Percentiles rank a stretch among this genome's conserved stretches.
Conservation (phyloP, 495 filamentous ascomycete species). For the Aspergillus baeticus region DNA sequence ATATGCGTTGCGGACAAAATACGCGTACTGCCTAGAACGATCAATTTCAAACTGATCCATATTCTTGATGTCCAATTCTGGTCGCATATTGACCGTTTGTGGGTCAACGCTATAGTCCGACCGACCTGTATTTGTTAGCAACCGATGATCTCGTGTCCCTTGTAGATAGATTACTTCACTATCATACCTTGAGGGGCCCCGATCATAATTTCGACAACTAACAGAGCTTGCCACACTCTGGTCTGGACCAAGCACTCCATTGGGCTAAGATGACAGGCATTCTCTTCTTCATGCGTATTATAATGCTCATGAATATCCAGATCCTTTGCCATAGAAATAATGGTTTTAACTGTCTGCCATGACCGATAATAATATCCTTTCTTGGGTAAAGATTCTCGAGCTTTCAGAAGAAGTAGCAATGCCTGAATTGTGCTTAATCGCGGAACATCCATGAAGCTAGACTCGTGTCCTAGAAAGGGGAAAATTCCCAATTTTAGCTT, state of each 20-base stretch:
- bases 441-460: slow-evolving; percentile 94
- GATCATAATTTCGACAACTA: slow-evolving; percentile 88
- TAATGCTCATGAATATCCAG: slow-evolving; percentile 88
- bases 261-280: slow-evolving; percentile 62
- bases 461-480: slow-evolving; percentile 71
- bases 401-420: slow-evolving; percentile 83
- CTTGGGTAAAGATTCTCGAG: slow-evolving; percentile 85
- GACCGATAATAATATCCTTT: slow-evolving; percentile 96
- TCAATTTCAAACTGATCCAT: slow-evolving; percentile 75
- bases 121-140: slow-evolving; percentile 59
- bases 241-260: slow-evolving; percentile 82
- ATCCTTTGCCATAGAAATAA: slow-evolving; percentile 91
- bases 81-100: slow-evolving; percentile 73
- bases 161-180: not conserved
- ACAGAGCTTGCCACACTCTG: slow-evolving; percentile 87
- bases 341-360: slow-evolving; percentile 94
- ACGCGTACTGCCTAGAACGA: slow-evolving; percentile 77
- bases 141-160: not conserved
- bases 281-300: slow-evolving; percentile 68
- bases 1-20: slow-evolving; percentile 71
- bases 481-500: slow-evolving; percentile 23
- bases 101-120: slow-evolving; percentile 74
- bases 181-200: slow-evolving; percentile 85
- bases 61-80: slow-evolving; percentile 61
- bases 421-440: slow-evolving; percentile 93